These are phyloP conservation scores for Venturia nashicola DNA, from an alignment of 2,329 filamentous ascomycete genomes.

Conservation along the genomic window DNA sequence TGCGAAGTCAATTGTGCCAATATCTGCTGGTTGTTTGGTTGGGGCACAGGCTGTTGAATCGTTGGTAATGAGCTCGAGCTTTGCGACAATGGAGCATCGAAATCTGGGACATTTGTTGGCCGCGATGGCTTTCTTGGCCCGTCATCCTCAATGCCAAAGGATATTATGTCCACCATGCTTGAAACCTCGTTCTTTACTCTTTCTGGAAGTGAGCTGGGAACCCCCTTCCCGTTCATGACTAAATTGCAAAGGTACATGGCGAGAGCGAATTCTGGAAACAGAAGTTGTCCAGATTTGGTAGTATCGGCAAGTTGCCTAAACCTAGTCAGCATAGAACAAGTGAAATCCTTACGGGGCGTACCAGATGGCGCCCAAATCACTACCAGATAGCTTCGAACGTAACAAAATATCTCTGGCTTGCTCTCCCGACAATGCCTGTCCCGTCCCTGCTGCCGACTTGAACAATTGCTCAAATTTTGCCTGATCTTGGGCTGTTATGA, in stretches of 20 bases:
- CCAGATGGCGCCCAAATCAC: constrained; percentile 88
- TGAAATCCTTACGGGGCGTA: constrained; percentile 21
- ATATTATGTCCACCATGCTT: constrained; percentile 99
- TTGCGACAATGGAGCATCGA: constrained; percentile 44
- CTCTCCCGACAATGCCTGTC: constrained; percentile 76
- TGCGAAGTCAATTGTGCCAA: constrained; percentile 44
- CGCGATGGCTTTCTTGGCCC: constrained; percentile 37
- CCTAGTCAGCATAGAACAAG: constrained; percentile 12
- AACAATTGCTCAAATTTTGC: constrained; percentile 96
- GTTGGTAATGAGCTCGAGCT: constrained; percentile 36
- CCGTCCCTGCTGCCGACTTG: constrained; percentile 82
- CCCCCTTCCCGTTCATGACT: constrained; percentile 71
- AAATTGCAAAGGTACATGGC: constrained; percentile 98
- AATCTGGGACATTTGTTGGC: constrained; percentile 55
- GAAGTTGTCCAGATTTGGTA: constrained; percentile 86
- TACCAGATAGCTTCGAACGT: constrained; percentile 76
- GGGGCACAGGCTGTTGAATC: constrained; percentile 42
- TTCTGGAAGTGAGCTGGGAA: constrained; percentile 67
- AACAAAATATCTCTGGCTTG: constrained; percentile 83
- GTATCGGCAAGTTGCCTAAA: constrained; percentile 81
- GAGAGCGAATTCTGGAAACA: constrained; percentile 94
- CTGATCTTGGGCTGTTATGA: constrained; percentile 91
- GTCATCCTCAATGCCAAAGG: constrained; percentile 79
- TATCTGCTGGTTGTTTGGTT: constrained; percentile 56
- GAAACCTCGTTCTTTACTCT: constrained; percentile 92